Conservation (phyloP, 495 filamentous ascomycete species). For the Neurospora terricola region DNA sequence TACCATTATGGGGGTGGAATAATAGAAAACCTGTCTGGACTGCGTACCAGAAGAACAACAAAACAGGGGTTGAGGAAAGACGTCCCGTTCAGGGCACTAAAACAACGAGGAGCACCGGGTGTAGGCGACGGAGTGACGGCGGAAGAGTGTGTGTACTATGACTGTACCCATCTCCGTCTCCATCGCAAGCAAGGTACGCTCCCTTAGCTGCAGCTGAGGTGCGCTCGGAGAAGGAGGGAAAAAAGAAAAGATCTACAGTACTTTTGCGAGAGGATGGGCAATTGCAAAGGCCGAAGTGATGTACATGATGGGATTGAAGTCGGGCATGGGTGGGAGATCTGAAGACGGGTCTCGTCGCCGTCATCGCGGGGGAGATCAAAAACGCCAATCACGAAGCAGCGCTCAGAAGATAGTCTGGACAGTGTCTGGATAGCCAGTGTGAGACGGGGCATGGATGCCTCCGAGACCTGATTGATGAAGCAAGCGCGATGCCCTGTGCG, state of each 20-base stretch:
- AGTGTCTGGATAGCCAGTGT: background rate
- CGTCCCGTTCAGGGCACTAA: constrained; percentile 4
- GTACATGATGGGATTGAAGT: background rate
- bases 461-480: background rate
- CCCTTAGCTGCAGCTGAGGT: background rate
- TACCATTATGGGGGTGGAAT: constrained; percentile 1
- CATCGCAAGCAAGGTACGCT: background rate
- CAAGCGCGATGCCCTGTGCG: background rate
- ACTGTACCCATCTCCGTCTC: background rate
- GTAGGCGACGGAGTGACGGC: background rate
- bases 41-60: constrained; percentile 1
- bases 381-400: background rate
- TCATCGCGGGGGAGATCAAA: background rate
- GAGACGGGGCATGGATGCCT: background rate
- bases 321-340: background rate
- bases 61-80: background rate
- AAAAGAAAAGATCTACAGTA: background rate
- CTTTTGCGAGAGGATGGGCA: background rate
- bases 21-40: constrained; percentile 2
- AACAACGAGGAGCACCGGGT: background rate
- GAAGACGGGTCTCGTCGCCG: background rate
- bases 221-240: background rate
- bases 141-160: background rate
- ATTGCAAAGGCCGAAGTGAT: background rate
- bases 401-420: background rate